Evolutionary conservation across 768 basidiomycete species (phyloP), one percentile per base, ranked within the genome.

Genomic region (Leccinum fibrillosum): DNA sequence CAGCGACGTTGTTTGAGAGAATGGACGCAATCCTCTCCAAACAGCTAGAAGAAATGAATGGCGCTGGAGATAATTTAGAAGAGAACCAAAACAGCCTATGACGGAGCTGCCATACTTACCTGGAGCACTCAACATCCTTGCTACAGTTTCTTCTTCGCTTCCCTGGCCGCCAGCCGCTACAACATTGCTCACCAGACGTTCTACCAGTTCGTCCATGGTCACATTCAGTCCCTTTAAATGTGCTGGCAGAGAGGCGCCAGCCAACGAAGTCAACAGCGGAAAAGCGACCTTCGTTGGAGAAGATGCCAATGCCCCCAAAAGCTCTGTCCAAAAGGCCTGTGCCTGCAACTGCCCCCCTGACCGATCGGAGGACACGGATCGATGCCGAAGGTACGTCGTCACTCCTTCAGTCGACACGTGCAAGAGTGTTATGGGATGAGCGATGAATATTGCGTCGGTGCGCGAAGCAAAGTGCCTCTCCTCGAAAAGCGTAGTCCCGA

Each of bases 401-500:
- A 88, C 68, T 0, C 86, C 71, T 2, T 72, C 52, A 0, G 81
- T 78, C 1, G 78, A 78, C 1, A 70, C 59, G 5, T 57, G 66
- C 54, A 86, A 63, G 17, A 86, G 69, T 3, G 63, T 64, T 49
- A 73, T 69, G 2, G 79, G 69, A 55, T 83, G 70, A 13, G 69
- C 55, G 3, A 63, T 54, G 17, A 83, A 67, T 6, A 83, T 69
- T 3, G 62, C 63, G 60, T 89, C 86, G 11, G 83, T 66, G 35
- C 70, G 69, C 67, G 75, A 61, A 5, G 80, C 66, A 48, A 85
- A 75, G 6, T 66, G 60, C 5, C 37, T 61, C 42, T 85, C 77
- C 2, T 71, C 58, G 57, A 86, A 86, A 13, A 89, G 64, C 0
- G 74, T 70, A 7, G 76, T 69, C 2, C 81, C 81, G 59, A 89